phyloP scores from a whole-genome alignment of 306 rosid genomes.

The peach (Prunus persica) region Prunus_persica_NCBIv2 NC_034009.1:27119501-27120000 shows the following conservation, averaged over 20 bases:
- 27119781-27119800: background rate
- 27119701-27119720: background rate
- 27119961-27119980: background rate
- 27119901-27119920: conserved; percentile 39
- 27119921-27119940: background rate
- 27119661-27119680: background rate
- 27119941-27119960: background rate
- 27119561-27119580: background rate
- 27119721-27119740: background rate
- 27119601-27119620: background rate
- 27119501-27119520: background rate
- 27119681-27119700: background rate
- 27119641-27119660: background rate
- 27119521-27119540: background rate
- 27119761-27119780: background rate
- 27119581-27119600: background rate
- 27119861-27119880: conserved; percentile 67
- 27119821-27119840: conserved; percentile 35
- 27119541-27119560: background rate
- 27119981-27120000: conserved; percentile 5
- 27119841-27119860: conserved; percentile 33
- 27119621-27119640: background rate
- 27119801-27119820: conserved; percentile 23
- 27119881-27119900: conserved; percentile 58
- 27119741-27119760: conserved; percentile 22